Percentiles rank a stretch among this genome's conserved stretches.
These are phyloP conservation scores for Hippophae tibetana DNA, from an alignment of 306 rosid species.

Conservation along the genomic window DNA sequence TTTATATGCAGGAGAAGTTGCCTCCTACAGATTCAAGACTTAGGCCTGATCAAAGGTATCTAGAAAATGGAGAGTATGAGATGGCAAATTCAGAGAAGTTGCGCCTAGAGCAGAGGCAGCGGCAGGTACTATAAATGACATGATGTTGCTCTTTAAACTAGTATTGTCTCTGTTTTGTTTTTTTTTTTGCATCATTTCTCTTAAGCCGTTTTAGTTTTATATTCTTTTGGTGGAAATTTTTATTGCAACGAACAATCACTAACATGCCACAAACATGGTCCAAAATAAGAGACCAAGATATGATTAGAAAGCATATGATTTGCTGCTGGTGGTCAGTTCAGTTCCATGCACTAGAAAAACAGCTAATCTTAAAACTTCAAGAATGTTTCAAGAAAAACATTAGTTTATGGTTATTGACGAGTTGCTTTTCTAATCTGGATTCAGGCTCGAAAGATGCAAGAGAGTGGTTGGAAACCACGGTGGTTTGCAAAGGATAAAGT, in stretches of 20 bases:
- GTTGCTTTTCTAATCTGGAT: slow-evolving; percentile 15
- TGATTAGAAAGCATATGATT: too few relatives aligned
- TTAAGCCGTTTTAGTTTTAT: too few relatives aligned
- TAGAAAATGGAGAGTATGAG: slow-evolving; percentile 96
- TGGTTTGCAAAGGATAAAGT: slow-evolving; percentile 80
- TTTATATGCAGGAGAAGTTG: slow-evolving; percentile 55
- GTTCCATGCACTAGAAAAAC: too few relatives aligned
- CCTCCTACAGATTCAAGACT: slow-evolving; percentile 99
- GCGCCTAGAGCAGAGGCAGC: slow-evolving; percentile 94
- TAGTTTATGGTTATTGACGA: slow-evolving; percentile 11
- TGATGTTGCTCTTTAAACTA: not conserved
- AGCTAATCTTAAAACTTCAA: too few relatives aligned
- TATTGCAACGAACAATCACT: too few relatives aligned
- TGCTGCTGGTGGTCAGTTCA: too few relatives aligned
- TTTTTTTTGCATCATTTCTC: not conserved
- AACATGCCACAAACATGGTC: too few relatives aligned
- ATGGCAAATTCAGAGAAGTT: slow-evolving; percentile 92
- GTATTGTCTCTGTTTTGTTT: not conserved
- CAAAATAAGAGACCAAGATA: too few relatives aligned
- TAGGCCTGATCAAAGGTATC: slow-evolving; percentile 92
- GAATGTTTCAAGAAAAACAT: too few relatives aligned
- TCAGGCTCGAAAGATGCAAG: slow-evolving; percentile 97
- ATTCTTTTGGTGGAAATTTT: too few relatives aligned
- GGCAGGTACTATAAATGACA: slow-evolving; percentile 51
- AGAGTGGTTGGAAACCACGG: slow-evolving; percentile 90